Base-by-base conservation (phyloP, 345 rosid genomes). In the Eucalyptus grandis region DNA sequence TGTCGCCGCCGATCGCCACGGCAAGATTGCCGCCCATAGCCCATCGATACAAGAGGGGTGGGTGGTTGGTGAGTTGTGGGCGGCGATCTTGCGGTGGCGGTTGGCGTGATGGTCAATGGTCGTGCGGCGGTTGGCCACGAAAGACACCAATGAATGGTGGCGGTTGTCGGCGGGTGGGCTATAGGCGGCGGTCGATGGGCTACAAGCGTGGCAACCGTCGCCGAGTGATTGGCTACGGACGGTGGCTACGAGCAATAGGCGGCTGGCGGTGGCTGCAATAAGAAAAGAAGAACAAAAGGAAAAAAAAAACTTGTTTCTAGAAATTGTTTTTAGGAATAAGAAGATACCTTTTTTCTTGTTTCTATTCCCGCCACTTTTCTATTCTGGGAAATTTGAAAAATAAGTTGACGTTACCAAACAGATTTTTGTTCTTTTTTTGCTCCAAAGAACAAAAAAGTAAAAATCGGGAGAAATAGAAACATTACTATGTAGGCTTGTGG, bases 1-100 rank as follows among this genome's bases (percentile, higher is more conserved):
- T 0, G 0, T 49, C 0, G 3, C 16, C 3, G 0, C 1, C 7
- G 3, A 50, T 0, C 3, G 7, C 1, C 53, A 0, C 1, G 0
- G 7, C 3, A 15, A 3, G 53, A 50, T 50, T 50, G 53, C 7
- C 0, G 1, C 3, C 19, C 53, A 50, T 1, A 15, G 1, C 53
- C 19, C 53, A 50, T 50, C 3, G 19, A 19, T 7, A 0, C 19
- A 1, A 2, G 19, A 14, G 53, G 53, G 19, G 53, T 17, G 5
- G 53, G 53, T 15, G 7, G 19, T 50, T 50, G 19, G 19, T 50
- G 53, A 50, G 53, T 50, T 50, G 3, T 50, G 19, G 53, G 19
- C 19, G 19, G 3, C 1, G 53, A 17, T 49, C 51, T 0, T 14
- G 7, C 3, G 0, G 0, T 5, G 51, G 51, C 17, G 51, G 0